Evolutionary conservation across 108 stramenopile species (phyloP), one percentile per base, ranked within the genome.

Genomic region (Pseudonitzschia pungens): DNA sequence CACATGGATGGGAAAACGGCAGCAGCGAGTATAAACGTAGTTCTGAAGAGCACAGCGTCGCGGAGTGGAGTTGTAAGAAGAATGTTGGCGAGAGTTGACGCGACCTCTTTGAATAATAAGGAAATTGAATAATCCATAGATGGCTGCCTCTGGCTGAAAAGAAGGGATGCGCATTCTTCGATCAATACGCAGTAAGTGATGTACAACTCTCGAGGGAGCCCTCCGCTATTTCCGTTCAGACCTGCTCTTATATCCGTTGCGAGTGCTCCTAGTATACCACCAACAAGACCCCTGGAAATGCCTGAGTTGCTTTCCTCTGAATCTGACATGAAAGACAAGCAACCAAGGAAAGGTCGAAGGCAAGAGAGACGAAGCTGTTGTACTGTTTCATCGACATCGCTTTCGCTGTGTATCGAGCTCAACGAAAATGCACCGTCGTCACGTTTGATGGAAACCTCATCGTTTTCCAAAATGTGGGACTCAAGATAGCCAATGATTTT

Each of bases 161-260:
- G 33, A 24, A 72, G 18, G 5, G 32, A 27, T 2, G 29, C 71
- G 60, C 77, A 78, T 36, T 71, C 43, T 33, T 72, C 69, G 24
- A 78, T 78, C 29, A 66, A 55, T 7, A 29, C 45, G 24, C 71
- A 45, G 40, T 52, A 72, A 1, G 71, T 31, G 20, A 62, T 26
- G 31, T 64, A 78, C 27, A 78, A 43, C 22, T 68, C 66, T 22
- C 36, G n/a, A 15, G 71, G 67, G 56, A 78, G 66, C 12, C 77
- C 77, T 22, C 77, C 77, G 66, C 77, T 78, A 15, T 78, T 33
- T 24, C 77, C 77, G 18, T 72, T 57, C 10, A 78, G 45, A 21
- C 77, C 77, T 22, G n/a, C 54, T 65, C 71, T 28, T 27, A 78
- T 27, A 68, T 78, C 77, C 20, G 26, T 45, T 59, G 54, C 56